Evolutionary conservation across 106 monocot genomes (phyloP), one percentile per base, ranked within the genome.

Genomic region (Vanilla planifolia): DNA sequence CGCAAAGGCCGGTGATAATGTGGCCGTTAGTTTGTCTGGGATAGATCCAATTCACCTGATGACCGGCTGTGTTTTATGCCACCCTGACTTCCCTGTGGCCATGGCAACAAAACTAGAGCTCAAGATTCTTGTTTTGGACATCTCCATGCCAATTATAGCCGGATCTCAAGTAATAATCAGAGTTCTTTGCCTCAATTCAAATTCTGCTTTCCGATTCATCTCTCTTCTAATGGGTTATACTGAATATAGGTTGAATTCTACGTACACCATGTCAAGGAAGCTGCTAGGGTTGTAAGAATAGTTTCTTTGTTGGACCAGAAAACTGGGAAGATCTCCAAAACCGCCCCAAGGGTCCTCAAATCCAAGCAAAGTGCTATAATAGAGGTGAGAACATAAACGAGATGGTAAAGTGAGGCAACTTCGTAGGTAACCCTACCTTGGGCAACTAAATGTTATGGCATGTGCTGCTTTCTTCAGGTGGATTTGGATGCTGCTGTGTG

Each of bases 1-100:
- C 23, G 91, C 84, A 40, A 79, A 79, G 74, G 96, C 96, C 26
- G 96, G 96, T 33, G 91, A 96, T 67, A 91, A 87, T 67, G 96
- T 91, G 15, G 73, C 74, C 39, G 55, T 96, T 27, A 59, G 67
- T 60, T 70, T 96, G 61, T 81, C 84, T 15, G 84, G 86, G 8
- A 60, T 91, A 45, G 81, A 91, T 19, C 50, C 30, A 24, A 67
- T 66, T 48, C 59, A 75, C 35, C 67, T 96, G 20, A 77, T 77
- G 42, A 66, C 87, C 30, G 96, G 96, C 20, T 75, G 79, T n/a
- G 91, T 91, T 10, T 44, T 96, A 35, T 96, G 96, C 35, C 87
- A 96, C 66, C 87, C 86, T 20, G 81, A 91, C 65, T 91, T 79
- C 43, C 86, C 91, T 15, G 81, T 96, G 32, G 24, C 65, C 22